Evolutionary conservation across 2,329 filamentous ascomycete genomes (phyloP), one percentile per base, ranked within the genome.

Genomic region (Mariannaea elegans): DNA sequence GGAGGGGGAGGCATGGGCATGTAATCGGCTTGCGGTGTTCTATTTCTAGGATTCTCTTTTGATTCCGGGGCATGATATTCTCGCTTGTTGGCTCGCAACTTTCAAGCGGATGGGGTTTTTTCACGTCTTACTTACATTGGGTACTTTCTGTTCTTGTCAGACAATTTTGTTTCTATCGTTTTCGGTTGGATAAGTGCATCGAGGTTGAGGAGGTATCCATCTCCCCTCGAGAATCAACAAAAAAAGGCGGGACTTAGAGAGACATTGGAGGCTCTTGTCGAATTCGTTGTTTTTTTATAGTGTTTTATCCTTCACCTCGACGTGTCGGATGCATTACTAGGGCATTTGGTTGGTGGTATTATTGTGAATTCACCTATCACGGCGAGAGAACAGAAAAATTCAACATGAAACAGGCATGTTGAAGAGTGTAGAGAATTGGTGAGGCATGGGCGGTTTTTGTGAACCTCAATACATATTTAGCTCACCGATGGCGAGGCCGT

Each of bases 1-100:
- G 62, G 63, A 14, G 71, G 73, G 13, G 41, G 41, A n/a, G 41
- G 41, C 6, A 69, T 68, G 27, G 73, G 72, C 12, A 69, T 71
- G 66, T 71, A 55, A 63, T 39, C 51, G 31, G 50, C 38, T 44
- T 18, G 29, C 24, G 34, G 27, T 57, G 44, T 48, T 56, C 42
- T 31, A 19, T 24, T 29, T 44, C n/a, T 23, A 16, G 23, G 57
- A 51, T 59, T 62, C 60, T 45, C 46, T 62, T 34, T 57, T 19
- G 52, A 49, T 54, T 56, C 60, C 51, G 58, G 65, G 65, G 64
- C 45, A 59, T 62, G 56, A 56, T 56, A 55, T 49, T 8, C 52
- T 60, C 55, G 36, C 56, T 59, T 55, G 55, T 42, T 49, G 57
- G 63, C 56, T 39, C 60, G 32, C 39, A 42, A 45, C 51, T 49